Conservation (phyloP, 805 yeast species). For the Wickerhamiella allomyrinae region DNA sequence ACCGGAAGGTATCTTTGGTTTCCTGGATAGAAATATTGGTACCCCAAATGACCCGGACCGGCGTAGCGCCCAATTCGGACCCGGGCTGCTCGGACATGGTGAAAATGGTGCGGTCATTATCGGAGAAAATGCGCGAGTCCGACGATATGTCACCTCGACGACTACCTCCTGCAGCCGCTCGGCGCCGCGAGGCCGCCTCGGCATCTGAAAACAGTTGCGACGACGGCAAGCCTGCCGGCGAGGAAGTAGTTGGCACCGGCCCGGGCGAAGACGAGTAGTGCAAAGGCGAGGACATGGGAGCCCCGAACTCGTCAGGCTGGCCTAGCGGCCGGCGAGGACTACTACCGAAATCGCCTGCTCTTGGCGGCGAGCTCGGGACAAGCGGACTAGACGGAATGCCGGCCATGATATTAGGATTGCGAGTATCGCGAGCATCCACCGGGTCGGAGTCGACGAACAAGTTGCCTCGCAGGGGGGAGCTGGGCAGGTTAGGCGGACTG, state of each 20-base stretch:
- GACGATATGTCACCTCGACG: slow-evolving; percentile 14
- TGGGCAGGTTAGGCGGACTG: neutral
- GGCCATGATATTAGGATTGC: neutral
- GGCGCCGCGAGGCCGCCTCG: neutral
- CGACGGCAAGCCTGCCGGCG: slow-evolving; percentile 5
- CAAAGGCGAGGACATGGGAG: slow-evolving; percentile 13
- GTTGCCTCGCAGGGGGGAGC: neutral
- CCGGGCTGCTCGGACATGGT: neutral
- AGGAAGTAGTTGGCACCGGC: neutral
- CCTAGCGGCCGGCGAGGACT: neutral
- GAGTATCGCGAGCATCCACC: neutral
- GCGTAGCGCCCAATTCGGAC: slow-evolving; percentile 35
- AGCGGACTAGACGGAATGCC: slow-evolving; percentile 1
- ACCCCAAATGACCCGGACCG: slow-evolving; percentile 93
- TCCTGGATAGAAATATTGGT: slow-evolving; percentile 90
- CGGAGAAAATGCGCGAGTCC: slow-evolving; percentile 1
- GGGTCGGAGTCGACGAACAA: slow-evolving; percentile 1
- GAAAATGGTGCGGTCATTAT: neutral
- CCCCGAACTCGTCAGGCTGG: neutral
- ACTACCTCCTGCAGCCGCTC: slow-evolving; percentile 1
- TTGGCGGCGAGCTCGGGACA: slow-evolving; percentile 4
- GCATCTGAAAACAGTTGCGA: slow-evolving; percentile 3
- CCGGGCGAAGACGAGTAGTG: slow-evolving; percentile 14
- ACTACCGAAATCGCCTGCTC: neutral
- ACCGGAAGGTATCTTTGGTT: slow-evolving; percentile 63